phyloP scores from a whole-genome alignment of 192 early-diverging fungal species.

The Gamsiella multidivaricata region DNA sequence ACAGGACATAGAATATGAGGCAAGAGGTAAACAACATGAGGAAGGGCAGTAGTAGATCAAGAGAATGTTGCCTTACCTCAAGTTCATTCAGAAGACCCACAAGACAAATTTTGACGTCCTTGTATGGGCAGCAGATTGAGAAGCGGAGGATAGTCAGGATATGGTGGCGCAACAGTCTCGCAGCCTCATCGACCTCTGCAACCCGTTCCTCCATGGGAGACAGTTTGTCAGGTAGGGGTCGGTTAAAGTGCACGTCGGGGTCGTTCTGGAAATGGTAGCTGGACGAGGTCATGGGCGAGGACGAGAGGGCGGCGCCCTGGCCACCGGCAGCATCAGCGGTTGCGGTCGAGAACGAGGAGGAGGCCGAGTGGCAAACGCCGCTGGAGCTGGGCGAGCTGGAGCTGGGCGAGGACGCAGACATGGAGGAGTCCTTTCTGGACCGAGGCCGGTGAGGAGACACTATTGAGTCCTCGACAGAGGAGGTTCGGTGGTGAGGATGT shows the following conservation, averaged over 20 bases:
- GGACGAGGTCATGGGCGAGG: conserved; percentile 31
- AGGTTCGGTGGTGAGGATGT: conserved; percentile 8
- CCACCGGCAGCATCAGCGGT: neutral
- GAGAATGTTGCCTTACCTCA: conserved; percentile 39
- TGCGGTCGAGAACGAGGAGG: conserved; percentile 28
- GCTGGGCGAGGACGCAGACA: conserved; percentile 37
- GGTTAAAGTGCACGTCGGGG: conserved; percentile 54
- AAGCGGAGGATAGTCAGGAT: conserved; percentile 61
- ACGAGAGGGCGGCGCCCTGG: conserved; percentile 10
- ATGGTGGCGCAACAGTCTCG: conserved; percentile 55
- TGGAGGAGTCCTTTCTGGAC: conserved; percentile 33
- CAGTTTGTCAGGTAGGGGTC: conserved; percentile 42
- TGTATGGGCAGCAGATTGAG: conserved; percentile 61
- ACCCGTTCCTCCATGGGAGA: conserved; percentile 50
- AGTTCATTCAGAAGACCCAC: conserved; percentile 54
- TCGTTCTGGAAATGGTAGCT: conserved; percentile 52
- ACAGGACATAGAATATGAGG: neutral
- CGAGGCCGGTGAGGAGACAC: conserved; percentile 9
- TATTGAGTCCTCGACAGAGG: neutral
- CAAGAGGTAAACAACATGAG: conserved; percentile 1
- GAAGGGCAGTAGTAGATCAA: neutral
- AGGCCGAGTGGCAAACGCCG: conserved; percentile 30
- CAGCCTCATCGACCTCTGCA: conserved; percentile 48
- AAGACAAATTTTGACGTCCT: conserved; percentile 63
- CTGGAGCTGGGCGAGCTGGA: conserved; percentile 14